Conservation (phyloP, 768 basidiomycete genomes). For the Floccularia luteovirens region DNA sequence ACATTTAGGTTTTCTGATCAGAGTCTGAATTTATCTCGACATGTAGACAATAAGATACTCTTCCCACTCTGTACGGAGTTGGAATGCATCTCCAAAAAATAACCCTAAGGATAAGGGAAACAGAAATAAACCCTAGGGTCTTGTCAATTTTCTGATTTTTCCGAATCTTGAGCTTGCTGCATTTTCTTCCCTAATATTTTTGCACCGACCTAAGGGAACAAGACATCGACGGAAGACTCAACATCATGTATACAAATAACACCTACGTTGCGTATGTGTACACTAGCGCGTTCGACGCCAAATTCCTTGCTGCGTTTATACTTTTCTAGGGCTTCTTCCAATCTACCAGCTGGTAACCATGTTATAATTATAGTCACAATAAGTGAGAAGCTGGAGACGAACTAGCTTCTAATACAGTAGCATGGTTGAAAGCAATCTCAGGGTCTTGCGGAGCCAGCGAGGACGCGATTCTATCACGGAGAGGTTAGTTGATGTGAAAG, state of each 20-base stretch:
- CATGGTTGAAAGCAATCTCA: constrained; percentile 88
- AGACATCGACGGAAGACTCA: constrained; percentile 10
- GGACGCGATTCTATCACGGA: constrained; percentile 59
- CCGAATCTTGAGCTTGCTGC: constrained; percentile 35
- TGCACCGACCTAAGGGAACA: constrained; percentile 61
- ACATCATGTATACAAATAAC: constrained; percentile 6
- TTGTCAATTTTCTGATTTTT: constrained; percentile 25
- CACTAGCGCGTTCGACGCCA: constrained; percentile 75
- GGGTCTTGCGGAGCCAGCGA: constrained; percentile 84
- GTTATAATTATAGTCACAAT: constrained; percentile 14
- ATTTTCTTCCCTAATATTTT: constrained; percentile 66
- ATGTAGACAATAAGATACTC: constrained; percentile 18
- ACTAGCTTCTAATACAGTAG: constrained; percentile 88
- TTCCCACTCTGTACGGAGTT: constrained; percentile 13
- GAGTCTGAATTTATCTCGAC: no score
- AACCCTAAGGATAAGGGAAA: constrained; percentile 3
- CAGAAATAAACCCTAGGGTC: constrained; percentile 11
- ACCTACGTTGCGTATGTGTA: constrained; percentile 78
- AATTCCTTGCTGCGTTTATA: constrained; percentile 74
- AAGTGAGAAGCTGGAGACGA: constrained; percentile 18
- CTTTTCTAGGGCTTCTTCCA: constrained; percentile 75
- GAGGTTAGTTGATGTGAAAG: constrained; percentile 21
- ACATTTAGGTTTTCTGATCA: constrained; percentile 5
- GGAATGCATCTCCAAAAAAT: no score
- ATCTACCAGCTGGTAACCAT: constrained; percentile 50